Evolutionary conservation across 768 basidiomycete genomes (phyloP), one percentile per base, ranked within the genome.

Genomic region (Grammothele lineata): DNA sequence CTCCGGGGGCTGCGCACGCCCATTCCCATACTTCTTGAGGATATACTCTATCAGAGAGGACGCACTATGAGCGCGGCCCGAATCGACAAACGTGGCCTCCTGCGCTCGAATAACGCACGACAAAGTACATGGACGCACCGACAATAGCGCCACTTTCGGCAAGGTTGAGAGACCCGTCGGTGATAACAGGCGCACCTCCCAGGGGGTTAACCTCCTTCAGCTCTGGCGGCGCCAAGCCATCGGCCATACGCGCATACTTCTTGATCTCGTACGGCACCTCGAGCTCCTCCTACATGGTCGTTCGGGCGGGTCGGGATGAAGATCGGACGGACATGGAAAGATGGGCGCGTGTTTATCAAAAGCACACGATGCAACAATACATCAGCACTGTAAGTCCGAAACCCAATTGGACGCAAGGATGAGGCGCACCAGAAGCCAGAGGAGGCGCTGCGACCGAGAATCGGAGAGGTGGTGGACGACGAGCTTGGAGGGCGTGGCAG

Each of bases 371-470:
- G n/a, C n/a, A n/a, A n/a, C n/a, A n/a, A n/a, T n/a, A n/a, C n/a
- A n/a, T n/a, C n/a, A n/a, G n/a, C n/a, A n/a, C n/a, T n/a, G n/a
- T n/a, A n/a, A n/a, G n/a, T n/a, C n/a, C n/a, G n/a, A n/a, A n/a
- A n/a, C n/a, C n/a, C n/a, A n/a, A n/a, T n/a, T n/a, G n/a, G n/a
- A n/a, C n/a, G n/a, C n/a, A n/a, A n/a, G n/a, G n/a, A n/a, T n/a
- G n/a, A n/a, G n/a, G n/a, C n/a, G n/a, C n/a, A 70, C 69, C 50
- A 71, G 56, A 26, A 77, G 61, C 75, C 75, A 78, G 12, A 77
- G 62, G 37, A 78, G 61, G 18, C 75, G 64, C 50, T 74, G 74
- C 5, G 76, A 74, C n/a, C 74, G 71, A 7, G 74, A 74, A 47
- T 75, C 57, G 45, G 73, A 67, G 6, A 77, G 62, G 53, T 77